A percentile compares a stretch with the other conserved stretches of the same genome.
These are phyloP conservation scores for Naganishia cerealis DNA, from an alignment of 1,284 basidiomycete genomes.

Conservation along the genomic window DNA sequence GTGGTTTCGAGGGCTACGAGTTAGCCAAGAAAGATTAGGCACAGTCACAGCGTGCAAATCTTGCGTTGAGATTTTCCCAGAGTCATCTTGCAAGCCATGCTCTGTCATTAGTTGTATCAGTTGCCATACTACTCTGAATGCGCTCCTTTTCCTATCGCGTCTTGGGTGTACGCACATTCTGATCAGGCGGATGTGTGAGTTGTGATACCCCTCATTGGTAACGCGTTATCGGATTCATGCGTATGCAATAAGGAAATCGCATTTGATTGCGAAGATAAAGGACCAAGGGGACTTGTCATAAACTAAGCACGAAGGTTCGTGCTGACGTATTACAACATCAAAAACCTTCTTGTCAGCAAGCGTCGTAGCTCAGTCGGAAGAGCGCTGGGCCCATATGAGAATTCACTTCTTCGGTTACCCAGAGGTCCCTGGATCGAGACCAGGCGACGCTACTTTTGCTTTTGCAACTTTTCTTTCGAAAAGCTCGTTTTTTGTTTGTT, in stretches of 20 bases:
- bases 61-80: background rate
- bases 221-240: no score
- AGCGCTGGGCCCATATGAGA: slow-evolving; percentile 30
- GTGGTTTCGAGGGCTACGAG: slow-evolving; percentile 62
- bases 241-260: no score
- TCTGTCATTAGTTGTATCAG: background rate
- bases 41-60: no score
- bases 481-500: background rate
- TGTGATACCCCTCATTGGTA: no score
- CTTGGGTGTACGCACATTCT: no score
- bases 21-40: slow-evolving; percentile 32
- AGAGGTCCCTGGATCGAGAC: slow-evolving; percentile 32
- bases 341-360: background rate
- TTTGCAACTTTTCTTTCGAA: background rate
- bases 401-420: slow-evolving; percentile 11
- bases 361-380: slow-evolving; percentile 33
- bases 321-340: no score
- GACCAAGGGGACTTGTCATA: no score
- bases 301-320: no score
- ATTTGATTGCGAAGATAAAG: no score
- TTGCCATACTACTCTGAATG: no score
- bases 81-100: background rate
- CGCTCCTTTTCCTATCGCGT: no score
- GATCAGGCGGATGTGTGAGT: no score
- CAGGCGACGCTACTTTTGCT: slow-evolving; percentile 23